These are phyloP conservation scores for Populus euphratica DNA, from an alignment of 345 rosid species.

Conservation along the genomic window DNA sequence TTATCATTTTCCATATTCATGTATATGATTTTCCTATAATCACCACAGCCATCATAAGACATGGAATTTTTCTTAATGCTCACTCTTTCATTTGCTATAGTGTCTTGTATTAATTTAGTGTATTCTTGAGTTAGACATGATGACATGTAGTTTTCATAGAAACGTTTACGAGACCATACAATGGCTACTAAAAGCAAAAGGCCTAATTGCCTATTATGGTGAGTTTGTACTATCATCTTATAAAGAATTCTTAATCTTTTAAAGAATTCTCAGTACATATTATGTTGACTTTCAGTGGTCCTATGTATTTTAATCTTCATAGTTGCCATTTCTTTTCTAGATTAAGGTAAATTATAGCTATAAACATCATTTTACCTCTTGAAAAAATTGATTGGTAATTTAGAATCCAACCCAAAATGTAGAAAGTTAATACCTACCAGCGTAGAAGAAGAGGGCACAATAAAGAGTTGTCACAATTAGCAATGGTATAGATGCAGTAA, in stretches of 20 bases:
- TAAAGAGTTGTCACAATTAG: slow-evolving; percentile 79
- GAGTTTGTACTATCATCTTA: too few species aligned
- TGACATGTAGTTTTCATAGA: too few species aligned
- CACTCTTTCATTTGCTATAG: too few species aligned
- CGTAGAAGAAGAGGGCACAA: slow-evolving; percentile 76
- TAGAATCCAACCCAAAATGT: background rate
- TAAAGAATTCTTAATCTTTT: too few species aligned
- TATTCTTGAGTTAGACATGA: too few species aligned
- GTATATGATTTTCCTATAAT: background rate
- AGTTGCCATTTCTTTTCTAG: background rate
- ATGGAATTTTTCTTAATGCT: background rate
- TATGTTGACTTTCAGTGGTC: background rate
- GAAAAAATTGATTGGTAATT: background rate
- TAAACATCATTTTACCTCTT: background rate
- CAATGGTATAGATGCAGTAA: slow-evolving; percentile 77
- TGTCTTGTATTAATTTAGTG: too few species aligned
- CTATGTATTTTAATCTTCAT: background rate
- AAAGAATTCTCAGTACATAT: too few species aligned
- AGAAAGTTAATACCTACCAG: slow-evolving; percentile 48
- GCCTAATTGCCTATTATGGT: too few species aligned
- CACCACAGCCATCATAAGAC: background rate
- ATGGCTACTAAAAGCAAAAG: too few species aligned
- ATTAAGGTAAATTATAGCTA: background rate
- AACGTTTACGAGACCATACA: too few species aligned
- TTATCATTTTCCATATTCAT: background rate